Conservation (phyloP, 352 stramenopile genomes). For the Pythium sp. region DNA sequence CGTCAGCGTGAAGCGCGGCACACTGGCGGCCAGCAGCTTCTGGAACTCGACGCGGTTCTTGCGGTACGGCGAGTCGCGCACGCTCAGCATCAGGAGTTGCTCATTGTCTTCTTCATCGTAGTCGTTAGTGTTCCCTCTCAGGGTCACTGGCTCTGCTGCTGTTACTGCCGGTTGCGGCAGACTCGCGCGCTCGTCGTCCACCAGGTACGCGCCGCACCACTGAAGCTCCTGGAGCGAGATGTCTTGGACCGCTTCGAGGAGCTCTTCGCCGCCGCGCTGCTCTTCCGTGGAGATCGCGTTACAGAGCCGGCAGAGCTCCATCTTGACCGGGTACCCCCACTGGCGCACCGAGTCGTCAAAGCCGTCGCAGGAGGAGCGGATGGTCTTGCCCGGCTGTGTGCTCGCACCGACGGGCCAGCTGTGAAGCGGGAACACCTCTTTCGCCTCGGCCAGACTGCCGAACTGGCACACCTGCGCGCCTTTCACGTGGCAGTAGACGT, state of each 20-base stretch:
- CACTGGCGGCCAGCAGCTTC: slow-evolving; percentile 9
- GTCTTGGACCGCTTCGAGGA: slow-evolving; percentile 33
- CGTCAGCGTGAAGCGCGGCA: slow-evolving; percentile 12
- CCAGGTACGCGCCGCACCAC: slow-evolving; percentile 49
- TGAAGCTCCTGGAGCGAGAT: slow-evolving; percentile 43
- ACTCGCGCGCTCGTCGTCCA: slow-evolving; percentile 10
- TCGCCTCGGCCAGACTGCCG: slow-evolving; percentile 34
- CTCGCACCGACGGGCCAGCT: slow-evolving; percentile 39
- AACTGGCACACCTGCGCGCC: slow-evolving; percentile 37
- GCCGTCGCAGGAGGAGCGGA: slow-evolving; percentile 34
- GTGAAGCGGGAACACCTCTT: slow-evolving; percentile 36
- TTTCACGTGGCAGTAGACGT: slow-evolving; percentile 48
- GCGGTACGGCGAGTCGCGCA: slow-evolving; percentile 46
- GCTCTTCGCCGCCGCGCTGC: slow-evolving; percentile 20
- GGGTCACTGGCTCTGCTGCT: not conserved
- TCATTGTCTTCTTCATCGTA: not conserved
- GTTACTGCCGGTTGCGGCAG: slow-evolving; percentile 4
- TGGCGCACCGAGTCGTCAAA: slow-evolving; percentile 39
- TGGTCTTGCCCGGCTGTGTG: slow-evolving; percentile 27
- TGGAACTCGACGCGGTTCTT: slow-evolving; percentile 62
- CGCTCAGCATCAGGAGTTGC: not conserved
- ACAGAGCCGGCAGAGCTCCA: slow-evolving; percentile 46
- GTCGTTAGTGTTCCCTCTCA: not conserved
- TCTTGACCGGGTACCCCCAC: slow-evolving; percentile 51
- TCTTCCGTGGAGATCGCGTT: slow-evolving; percentile 31